A percentile compares a stretch with the other conserved stretches of the same genome.
Conservation (phyloP, 441 rosid genomes). For the Euphorbia schlechtendalii region DNA sequence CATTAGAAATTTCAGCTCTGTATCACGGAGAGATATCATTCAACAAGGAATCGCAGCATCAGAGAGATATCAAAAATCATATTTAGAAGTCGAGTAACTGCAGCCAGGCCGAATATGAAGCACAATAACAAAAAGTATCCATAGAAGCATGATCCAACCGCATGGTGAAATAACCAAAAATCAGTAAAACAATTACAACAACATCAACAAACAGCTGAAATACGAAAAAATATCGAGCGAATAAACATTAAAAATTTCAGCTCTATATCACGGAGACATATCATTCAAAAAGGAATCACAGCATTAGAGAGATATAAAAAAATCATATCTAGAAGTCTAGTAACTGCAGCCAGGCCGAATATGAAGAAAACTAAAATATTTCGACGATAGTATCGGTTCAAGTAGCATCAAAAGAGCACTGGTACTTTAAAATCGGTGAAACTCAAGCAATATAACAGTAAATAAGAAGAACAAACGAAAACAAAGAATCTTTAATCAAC, state of each 20-base stretch:
- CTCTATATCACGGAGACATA: not conserved
- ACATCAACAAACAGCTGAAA: no score
- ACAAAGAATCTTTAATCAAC: not conserved
- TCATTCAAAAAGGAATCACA: not conserved
- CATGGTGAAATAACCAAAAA: not conserved
- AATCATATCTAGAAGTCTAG: not conserved
- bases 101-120: not conserved
- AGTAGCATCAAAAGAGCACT: not conserved
- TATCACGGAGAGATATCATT: not conserved
- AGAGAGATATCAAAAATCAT: not conserved
- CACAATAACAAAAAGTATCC: not conserved
- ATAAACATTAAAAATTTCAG: not conserved
- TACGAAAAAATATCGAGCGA: not conserved
- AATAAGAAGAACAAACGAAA: not conserved
- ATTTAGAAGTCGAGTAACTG: not conserved
- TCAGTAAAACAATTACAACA: not conserved
- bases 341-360: not conserved
- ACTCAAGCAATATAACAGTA: not conserved
- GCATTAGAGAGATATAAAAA: not conserved
- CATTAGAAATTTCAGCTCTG: not conserved
- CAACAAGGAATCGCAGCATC: not conserved
- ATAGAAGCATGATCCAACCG: no score
- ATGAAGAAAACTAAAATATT: not conserved
- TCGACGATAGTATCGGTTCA: not conserved
- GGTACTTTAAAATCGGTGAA: no score